These are phyloP conservation scores for Thinopyrum elongatum DNA, from an alignment of 176 grass and related monocot genomes.

Conservation along the genomic window DNA sequence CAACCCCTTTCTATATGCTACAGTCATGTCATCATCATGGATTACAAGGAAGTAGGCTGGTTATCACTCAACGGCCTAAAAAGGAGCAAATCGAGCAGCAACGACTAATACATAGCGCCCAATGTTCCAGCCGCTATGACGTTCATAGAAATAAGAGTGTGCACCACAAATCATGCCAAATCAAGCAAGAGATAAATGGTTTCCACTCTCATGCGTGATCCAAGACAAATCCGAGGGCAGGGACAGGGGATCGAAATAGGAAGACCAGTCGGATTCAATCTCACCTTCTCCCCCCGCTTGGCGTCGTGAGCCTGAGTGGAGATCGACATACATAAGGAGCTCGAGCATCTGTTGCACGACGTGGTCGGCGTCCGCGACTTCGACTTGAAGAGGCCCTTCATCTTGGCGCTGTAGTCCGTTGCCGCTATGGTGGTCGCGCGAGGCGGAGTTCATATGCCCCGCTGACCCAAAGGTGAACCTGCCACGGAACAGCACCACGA, in stretches of 20 bases:
- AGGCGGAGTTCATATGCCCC: slow-evolving; percentile 27
- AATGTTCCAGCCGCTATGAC: neutral
- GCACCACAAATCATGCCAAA: neutral
- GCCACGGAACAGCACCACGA: slow-evolving; percentile 34
- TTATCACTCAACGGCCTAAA: neutral
- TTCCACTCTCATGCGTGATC: neutral
- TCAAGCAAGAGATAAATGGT: neutral
- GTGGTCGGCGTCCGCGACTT: slow-evolving; percentile 58
- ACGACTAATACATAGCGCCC: neutral
- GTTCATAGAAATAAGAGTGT: neutral
- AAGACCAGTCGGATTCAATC: neutral
- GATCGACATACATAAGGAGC: slow-evolving; percentile 53
- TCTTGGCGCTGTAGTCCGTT: slow-evolving; percentile 34
- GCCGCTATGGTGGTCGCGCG: neutral
- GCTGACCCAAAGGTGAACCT: slow-evolving; percentile 48
- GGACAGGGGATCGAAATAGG: neutral
- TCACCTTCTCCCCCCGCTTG: slow-evolving; percentile 88
- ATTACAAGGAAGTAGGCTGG: neutral
- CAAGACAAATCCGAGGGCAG: neutral
- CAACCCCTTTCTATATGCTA: neutral
- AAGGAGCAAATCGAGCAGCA: neutral
- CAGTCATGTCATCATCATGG: neutral
- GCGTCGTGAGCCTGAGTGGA: slow-evolving; percentile 32
- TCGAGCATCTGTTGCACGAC: slow-evolving; percentile 68
- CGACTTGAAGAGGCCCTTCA: slow-evolving; percentile 89